Percentiles rank a stretch among this genome's conserved stretches.
These are phyloP conservation scores for Bromus sterilis DNA, from an alignment of 176 grass and related monocot genomes.

Conservation along the genomic window DNA sequence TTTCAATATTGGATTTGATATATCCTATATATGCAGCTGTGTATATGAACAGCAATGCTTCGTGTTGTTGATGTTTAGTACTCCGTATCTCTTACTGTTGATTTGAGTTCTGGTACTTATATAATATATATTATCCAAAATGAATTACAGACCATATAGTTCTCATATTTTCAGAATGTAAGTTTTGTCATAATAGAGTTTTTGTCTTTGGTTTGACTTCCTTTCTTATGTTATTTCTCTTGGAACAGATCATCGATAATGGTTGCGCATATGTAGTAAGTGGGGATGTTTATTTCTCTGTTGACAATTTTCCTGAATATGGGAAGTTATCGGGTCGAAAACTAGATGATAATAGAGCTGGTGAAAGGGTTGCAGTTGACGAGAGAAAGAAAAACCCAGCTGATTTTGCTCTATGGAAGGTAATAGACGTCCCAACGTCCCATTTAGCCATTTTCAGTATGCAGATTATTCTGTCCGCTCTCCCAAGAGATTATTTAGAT, in stretches of 20 bases:
- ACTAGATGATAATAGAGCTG: conserved; percentile 92
- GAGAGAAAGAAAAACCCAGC: conserved; percentile 89
- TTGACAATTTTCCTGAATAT: conserved; percentile 81
- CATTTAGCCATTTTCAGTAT: neutral
- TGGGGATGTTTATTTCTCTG: conserved; percentile 89
- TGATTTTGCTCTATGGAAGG: conserved; percentile 99
- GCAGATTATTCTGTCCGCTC: neutral
- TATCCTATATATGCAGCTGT: neutral
- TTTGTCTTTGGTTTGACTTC: neutral
- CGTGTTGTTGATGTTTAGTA: neutral
- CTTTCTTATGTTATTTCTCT: conserved; percentile 18
- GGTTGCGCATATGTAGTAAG: conserved; percentile 72
- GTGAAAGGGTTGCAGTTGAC: conserved; percentile 90
- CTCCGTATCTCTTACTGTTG: neutral
- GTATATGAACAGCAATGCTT: neutral
- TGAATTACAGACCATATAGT: neutral
- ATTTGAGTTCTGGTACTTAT: neutral
- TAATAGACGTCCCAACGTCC: conserved; percentile 9
- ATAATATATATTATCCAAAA: neutral
- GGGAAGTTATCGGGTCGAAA: conserved; percentile 84
- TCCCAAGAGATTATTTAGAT: neutral
- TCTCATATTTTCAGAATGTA: neutral
- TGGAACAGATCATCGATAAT: conserved; percentile 69
- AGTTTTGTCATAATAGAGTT: neutral
- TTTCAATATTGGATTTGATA: neutral